Evolutionary conservation across 345 rosid genomes (phyloP), one percentile per base, ranked within the genome.

Genomic region (Arabidopsis suecica): DNA sequence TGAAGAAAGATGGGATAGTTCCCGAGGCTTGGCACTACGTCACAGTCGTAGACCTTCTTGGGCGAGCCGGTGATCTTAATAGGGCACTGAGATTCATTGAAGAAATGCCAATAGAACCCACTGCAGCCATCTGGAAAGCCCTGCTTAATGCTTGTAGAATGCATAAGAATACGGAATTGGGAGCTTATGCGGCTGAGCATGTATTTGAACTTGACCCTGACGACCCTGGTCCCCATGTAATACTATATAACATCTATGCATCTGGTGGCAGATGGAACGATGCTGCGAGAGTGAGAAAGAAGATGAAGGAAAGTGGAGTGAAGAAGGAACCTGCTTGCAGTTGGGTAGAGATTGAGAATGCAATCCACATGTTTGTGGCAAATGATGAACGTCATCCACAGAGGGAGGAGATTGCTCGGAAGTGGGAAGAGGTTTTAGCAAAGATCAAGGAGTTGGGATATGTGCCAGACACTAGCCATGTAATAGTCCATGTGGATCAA

Each of bases 101-200:
- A 72, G 84, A 82, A 28, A 84, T 89, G 86, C 89, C 91, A 8
- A 71, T 86, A 42, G 56, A 85, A 33, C 88, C 90, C 42, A 80
- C 85, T 33, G 81, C 84, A 20, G 88, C 87, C 9, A 78, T 88
- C 33, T 88, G 92, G 89, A 85, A 83, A 62, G 82, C 90, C 0
- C 62, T 89, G 82, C 88, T 88, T 61, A 84, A 86, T 51, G 96
- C 88, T 61, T 88, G 88, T 77, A 85, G 89, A 72, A 86, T 88
- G 85, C 90, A 89, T 73, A 84, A 88, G 75, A 85, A 89, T 53
- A 51, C 70, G 76, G 87, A 84, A 22, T 47, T 88, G 28, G 96
- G 92, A 42, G 71, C 80, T 60, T 86, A 83, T 80, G 89, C 90
- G 1, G 92, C 89, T 1, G 82, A 85, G 25, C 82, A 56, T 61